Base-by-base conservation (phyloP, 371 early-diverging fungal genomes). In the Capillidium heterosporum region DNA sequence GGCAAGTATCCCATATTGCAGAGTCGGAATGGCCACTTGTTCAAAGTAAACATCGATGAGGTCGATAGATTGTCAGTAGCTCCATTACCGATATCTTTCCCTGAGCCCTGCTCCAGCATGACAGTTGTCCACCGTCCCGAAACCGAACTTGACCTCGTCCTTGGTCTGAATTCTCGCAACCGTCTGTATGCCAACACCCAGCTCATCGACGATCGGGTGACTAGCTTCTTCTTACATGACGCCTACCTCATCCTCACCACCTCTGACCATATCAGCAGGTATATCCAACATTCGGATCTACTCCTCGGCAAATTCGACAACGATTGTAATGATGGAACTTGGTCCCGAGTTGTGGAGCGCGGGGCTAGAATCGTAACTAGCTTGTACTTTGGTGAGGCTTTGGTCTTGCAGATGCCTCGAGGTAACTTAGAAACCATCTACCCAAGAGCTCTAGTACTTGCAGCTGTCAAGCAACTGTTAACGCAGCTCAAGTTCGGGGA, bases 351-450 rank as follows among this genome's bases (percentile, higher is more conserved):
- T 66, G 78, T 95, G 23, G 97, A 97, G 70, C 82, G 94, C 54
- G 95, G 95, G 8, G 72, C 92, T 7, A 74, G 75, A 39, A 85
- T 93, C 63, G 87, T 93, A 0, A 56, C 81, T 57, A 87, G 87
- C 0, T 70, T 78, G 19, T 85, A 87, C 7, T 67, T 64, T 28
- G 81, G 76, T 56, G 81, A 82, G 2, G 71, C 71, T 49, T 69
- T 96, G 17, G 19, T 39, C 27, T 28, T 28, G 19, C 46, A 71
- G 72, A 91, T 95, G 92, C 95, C 93, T 15, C 81, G 95, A 23
- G 97, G 97, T 29, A 97, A 97, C 57, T 68, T 95, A 48, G 98
- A 97, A 66, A 94, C 96, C 0, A 75, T 97, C n/a, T 75, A 77
- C 27, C 98, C 98, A 2, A 80, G 95, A 4, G 89, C 94, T 0